Conservation (phyloP, 805 yeast species). For the Cyberlindnera nakhonratchasimensis region DNA sequence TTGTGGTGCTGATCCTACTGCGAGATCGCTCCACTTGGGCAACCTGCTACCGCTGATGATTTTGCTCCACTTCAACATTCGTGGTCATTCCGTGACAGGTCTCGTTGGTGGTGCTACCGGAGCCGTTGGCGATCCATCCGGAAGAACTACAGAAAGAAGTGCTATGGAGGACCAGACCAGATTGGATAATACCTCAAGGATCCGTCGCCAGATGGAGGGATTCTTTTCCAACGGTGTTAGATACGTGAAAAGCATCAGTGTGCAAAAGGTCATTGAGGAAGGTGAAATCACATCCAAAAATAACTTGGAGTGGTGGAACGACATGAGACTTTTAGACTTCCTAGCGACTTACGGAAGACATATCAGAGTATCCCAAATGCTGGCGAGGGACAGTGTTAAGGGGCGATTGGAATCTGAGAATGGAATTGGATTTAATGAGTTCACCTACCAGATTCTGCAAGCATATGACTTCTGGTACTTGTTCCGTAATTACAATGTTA, state of each 20-base stretch:
- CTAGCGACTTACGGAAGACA: constrained; percentile 71
- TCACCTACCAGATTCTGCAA: constrained; percentile 87
- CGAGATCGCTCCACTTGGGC: constrained; percentile 84
- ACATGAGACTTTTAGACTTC: constrained; percentile 72
- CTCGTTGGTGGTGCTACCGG: constrained; percentile 96
- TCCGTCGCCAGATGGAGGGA: constrained; percentile 55
- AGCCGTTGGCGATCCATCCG: constrained; percentile 94
- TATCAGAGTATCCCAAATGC: constrained; percentile 82
- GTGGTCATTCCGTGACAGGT: constrained; percentile 84
- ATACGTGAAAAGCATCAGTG: constrained; percentile 46
- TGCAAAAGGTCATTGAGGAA: constrained; percentile 30
- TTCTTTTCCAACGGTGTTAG: constrained; percentile 61
- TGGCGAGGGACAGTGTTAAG: constrained; percentile 83
- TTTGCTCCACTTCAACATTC: constrained; percentile 72
- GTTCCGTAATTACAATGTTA: constrained; percentile 53
- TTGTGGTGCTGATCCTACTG: constrained; percentile 97
- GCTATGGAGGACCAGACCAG: constrained; percentile 52
- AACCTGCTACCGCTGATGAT: constrained; percentile 85
- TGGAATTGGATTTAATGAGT: constrained; percentile 92
- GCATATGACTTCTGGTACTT: constrained; percentile 92
- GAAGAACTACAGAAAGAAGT: constrained; percentile 72
- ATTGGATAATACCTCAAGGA: constrained; percentile 51
- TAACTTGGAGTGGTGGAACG: constrained; percentile 85
- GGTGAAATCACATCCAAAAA: constrained; percentile 50
- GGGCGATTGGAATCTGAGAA: constrained; percentile 61